Base-by-base conservation (phyloP, 331 rosid genomes). In the Acacia pycnantha region DNA sequence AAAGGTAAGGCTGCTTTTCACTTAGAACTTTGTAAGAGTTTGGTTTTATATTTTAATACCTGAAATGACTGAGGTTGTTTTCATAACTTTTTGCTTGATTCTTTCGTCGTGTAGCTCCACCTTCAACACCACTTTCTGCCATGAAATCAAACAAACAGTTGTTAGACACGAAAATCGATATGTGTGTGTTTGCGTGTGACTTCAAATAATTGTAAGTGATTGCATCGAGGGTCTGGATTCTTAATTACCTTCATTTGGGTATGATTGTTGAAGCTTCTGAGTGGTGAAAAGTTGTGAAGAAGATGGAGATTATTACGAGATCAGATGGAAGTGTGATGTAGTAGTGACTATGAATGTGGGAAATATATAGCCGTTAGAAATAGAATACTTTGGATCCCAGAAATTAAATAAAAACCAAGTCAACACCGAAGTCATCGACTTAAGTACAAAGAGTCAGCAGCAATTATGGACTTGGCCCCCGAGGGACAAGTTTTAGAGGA, bases 101-200 rank as follows among this genome's bases (percentile, higher is more conserved):
- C 10, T 91, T 31, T 90, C 90, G 3, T 91, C 89, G 24, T 83
- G 8, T 31, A 90, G 5, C 10, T 83, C 89, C 88, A 94, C 72
- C 73, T 87, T 89, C 81, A 94, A 21, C 62, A 93, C 87, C 7
- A 89, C 84, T 84, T 89, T 88, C 98, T 93, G 95, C 77, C 16
- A 71, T 0, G n/a, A 24, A 70, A 64, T 13, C 10, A 64, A 29
- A 31, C n/a, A 29, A 64, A 29, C 21, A 64, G 41, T 8, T 64
- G 12, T 64, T 64, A 64, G 41, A 29, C 0, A 14, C 22, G 2
- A 15, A 29, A 3, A 33, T 37, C 16, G 19, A 64, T 56, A 10
- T 58, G 11, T 54, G 61, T 18, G 26, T 21, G n/a, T 53, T 0
- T 21, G 4, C 11, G 1, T 2, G 26, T 8, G 24, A 53, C 58